Base-by-base conservation (phyloP, 192 early-diverging fungal genomes). In the Kappamyces sp. region DNA sequence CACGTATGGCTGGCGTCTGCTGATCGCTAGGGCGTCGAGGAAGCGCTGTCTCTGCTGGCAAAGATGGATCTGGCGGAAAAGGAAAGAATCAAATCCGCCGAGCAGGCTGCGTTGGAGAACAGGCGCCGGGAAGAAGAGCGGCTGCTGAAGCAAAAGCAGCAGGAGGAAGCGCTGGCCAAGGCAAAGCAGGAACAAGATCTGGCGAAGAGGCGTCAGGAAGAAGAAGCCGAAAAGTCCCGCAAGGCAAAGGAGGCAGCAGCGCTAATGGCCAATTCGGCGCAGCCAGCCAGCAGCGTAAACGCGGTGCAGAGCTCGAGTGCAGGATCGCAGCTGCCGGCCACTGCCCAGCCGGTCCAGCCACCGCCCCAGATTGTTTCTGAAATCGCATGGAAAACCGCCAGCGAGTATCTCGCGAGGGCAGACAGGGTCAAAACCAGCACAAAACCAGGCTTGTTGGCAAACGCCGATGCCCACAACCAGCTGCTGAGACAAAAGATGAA, bases 361-460 rank as follows among this genome's bases (percentile, higher is more conserved):
- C 23, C 10, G 35, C 42, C 42, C n/a, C 10, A 36, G 1, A 46
- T 64, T 13, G 49, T 40, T 7, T 60, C 63, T 39, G 40, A 48
- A 36, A 12, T 59, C 49, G 68, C 63, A 2, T 66, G 63, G 68
- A 43, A 69, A 13, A 46, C 31, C 5, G 64, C 58, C 9, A 13
- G 34, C 8, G 12, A 3, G 10, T 64, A 40, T 31, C 13, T 69
- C 36, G 62, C 40, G 10, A 44, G 41, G n/a, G 47, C 62, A 12
- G 39, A 62, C 10, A 53, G 40, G 5, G 63, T 69, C 48, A 71
- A 72, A 66, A 55, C 39, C 13, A 44, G 51, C 23, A 31, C 63
- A 4, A 66, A 69, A 47, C 64, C 69, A 1, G 39, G 15, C 47
- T 34, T 54, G 9, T 39, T 50, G 31, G 10, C 40, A 32, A 64